These are phyloP conservation scores for Pythium periplocum DNA, from an alignment of 352 stramenopile genomes.

Conservation along the genomic window DNA sequence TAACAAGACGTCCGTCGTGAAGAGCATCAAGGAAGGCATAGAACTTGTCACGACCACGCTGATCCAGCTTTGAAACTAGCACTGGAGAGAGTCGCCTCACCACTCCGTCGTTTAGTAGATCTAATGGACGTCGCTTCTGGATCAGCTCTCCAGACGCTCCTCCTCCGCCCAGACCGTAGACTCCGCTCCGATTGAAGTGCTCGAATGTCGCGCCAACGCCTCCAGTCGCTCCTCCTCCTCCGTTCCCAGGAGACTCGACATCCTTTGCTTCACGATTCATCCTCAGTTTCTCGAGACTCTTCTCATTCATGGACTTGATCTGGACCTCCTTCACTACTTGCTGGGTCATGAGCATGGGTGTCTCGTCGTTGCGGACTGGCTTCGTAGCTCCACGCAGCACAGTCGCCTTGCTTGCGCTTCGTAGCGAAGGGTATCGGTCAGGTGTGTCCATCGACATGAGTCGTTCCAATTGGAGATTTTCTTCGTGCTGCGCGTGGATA, in stretches of 20 bases:
- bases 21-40: constrained; percentile 56
- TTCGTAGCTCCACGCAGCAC: constrained; percentile 57
- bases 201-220: constrained; percentile 23
- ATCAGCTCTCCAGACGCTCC: constrained; percentile 33
- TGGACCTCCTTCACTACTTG: constrained; percentile 86
- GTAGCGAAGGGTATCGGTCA: constrained; percentile 61
- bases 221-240: neutral
- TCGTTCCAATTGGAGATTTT: constrained; percentile 75
- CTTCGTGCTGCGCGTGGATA: constrained; percentile 72
- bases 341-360: constrained; percentile 49
- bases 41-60: constrained; percentile 49
- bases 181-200: constrained; percentile 12
- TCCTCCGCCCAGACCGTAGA: constrained; percentile 11
- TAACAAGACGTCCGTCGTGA: constrained; percentile 30
- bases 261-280: constrained; percentile 67
- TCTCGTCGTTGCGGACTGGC: constrained; percentile 64
- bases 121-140: constrained; percentile 47
- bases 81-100: constrained; percentile 26
- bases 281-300: constrained; percentile 80
- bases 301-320: constrained; percentile 86
- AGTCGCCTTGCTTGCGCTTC: constrained; percentile 53
- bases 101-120: constrained; percentile 60
- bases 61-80: constrained; percentile 23
- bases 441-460: constrained; percentile 38
- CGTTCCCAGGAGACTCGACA: constrained; percentile 17